These are phyloP conservation scores for Solanum microdontum DNA, from an alignment of 257 asterid species.

Conservation along the genomic window DNA sequence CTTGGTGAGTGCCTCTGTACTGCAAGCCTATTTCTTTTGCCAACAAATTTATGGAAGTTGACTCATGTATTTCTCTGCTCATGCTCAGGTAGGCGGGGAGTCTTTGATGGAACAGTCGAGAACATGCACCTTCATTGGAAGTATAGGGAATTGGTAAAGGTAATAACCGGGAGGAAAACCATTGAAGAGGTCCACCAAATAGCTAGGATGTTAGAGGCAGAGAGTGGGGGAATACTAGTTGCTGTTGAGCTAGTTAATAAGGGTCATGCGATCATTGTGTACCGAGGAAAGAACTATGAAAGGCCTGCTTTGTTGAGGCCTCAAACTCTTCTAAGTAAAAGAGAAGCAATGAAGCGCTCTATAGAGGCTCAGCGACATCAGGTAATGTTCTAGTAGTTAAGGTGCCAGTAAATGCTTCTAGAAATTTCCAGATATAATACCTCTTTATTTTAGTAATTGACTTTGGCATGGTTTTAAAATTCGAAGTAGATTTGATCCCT, in stretches of 20 bases:
- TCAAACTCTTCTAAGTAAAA: conserved; percentile 73
- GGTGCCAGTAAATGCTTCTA: not conserved
- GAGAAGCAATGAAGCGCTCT: conserved; percentile 89
- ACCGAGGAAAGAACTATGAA: conserved; percentile 89
- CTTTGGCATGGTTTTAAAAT: not conserved
- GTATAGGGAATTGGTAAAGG: conserved; percentile 93
- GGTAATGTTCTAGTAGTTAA: conserved; percentile 29
- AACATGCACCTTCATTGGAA: conserved; percentile 99
- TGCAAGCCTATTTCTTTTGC: not conserved
- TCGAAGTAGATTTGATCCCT: not conserved
- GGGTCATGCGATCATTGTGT: conserved; percentile 75
- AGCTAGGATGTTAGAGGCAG: conserved; percentile 77
- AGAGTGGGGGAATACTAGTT: conserved; percentile 95
- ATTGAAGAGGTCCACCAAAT: conserved; percentile 57
- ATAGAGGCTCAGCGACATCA: conserved; percentile 79
- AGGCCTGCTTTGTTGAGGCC: conserved; percentile 95
- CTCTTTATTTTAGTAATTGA: not conserved
- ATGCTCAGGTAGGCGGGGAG: conserved; percentile 84
- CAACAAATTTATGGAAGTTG: not conserved
- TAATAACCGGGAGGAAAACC: conserved; percentile 54
- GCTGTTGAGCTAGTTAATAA: conserved; percentile 82
- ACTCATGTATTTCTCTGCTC: not conserved
- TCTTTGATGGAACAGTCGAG: conserved; percentile 93
- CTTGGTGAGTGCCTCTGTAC: conserved; percentile 47
- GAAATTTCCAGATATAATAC: not conserved